Evolutionary conservation across 2,329 filamentous ascomycete species (phyloP), one percentile per base, ranked within the genome.

Genomic region (Pseudogymnoascus sp.): DNA sequence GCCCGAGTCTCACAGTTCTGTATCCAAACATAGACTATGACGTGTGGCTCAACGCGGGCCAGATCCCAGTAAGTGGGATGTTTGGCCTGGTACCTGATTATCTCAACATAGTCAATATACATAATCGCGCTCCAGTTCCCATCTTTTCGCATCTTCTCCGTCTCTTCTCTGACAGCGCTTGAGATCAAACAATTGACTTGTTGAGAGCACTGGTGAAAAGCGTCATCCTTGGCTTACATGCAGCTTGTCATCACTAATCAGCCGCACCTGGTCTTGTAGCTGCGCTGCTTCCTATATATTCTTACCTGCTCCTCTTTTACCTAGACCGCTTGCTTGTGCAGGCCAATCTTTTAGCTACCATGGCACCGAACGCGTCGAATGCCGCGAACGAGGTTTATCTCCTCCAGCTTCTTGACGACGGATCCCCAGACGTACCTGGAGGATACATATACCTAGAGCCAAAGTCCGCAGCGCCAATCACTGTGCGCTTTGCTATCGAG

Each of bases 371-470:
- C 73, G 85, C 78, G 63, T 84, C 83, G 67, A 83, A 77, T 71
- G 85, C 78, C 63, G 84, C 83, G 67, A 83, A 77, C 71, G 82
- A 90, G 74, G 85, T 96, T 65, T 95, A 96, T 76, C 77, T 95
- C 69, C 82, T 99, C 64, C 89, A 89, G 65, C 82, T 99, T 74
- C 94, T 90, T 71, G 92, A 99, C 75, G 83, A 92, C 75, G 94
- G 95, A 68, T 91, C 90, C 66, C 94, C 95, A 34, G 86, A 95
- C 72, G 85, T 99, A 56, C 81, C 89, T 23, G 89, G 91, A 68
- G 85, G 89, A 67, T 99, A 96, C 77, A 89, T 97, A 69, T 96
- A 96, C 73, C 79, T 99, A 41, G 88, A 91, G 0, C 85, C 94
- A 15, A 76, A 76, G 65, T 86, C 88, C 15, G 82, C 80, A 38